A percentile compares a stretch with the other conserved stretches of the same genome.
These are phyloP conservation scores for Brassica napus DNA, from an alignment of 345 rosid species.

Conservation along the genomic window Da-Ae NC_063445.1:29867001-29867500, in stretches of 20 bases:
- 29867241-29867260: not conserved
- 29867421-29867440: not conserved
- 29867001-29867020: conserved; percentile 9
- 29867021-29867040: not conserved
- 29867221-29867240: not conserved
- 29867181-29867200: not conserved
- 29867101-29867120: conserved; percentile 12
- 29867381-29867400: not conserved
- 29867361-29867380: not conserved
- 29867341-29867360: not conserved
- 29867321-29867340: not conserved
- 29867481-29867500: not conserved
- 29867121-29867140: conserved; percentile 10
- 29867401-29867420: not conserved
- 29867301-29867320: conserved; percentile 4
- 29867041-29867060: not conserved
- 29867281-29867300: not conserved
- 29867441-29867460: not conserved
- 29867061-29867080: not conserved
- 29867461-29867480: not conserved
- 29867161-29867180: not conserved
- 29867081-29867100: not conserved
- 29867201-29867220: conserved; percentile 4
- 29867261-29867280: not conserved
- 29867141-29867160: not conserved